Base-by-base conservation (phyloP, 768 basidiomycete species). In the Termitomyces sp. region DNA sequence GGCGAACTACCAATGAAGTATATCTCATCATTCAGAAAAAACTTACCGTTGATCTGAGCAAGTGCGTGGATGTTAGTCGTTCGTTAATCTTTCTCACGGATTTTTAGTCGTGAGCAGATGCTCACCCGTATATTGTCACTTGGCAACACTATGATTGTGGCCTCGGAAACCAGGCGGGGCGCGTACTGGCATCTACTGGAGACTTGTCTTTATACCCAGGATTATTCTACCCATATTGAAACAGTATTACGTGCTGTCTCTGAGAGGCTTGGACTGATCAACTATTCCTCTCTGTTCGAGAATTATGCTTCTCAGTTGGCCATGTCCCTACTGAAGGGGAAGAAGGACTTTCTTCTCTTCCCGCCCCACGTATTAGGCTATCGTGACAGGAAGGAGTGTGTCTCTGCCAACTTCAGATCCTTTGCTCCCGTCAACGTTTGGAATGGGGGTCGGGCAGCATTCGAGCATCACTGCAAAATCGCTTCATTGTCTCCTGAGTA, bases 171-270 rank as follows among this genome's bases (percentile, higher is more conserved):
- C 22, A 81, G 95, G 30, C 84, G 92, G 16, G 89, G 86, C 4
- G 82, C 93, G 1, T 94, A 96, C 67, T 95, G 89, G 86, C 89
- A 96, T 70, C 69, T 98, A 51, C 75, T 98, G 59, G 93, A 95
- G 69, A 81, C 83, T 6, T 82, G 82, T 70, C 65, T 76, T 62
- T 71, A 78, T 61, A 67, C 67, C 58, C 68, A 68, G 59, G 66
- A 54, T 54, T 81, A 81, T 61, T 66, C 71, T 20, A 65, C 61
- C 11, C 79, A 82, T 63, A 75, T 74, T 46, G 72, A 78, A 71
- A 75, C 78, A 8, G 76, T 89, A 41, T 74, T 98, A 39, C 65
- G 65, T 16, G 84, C 84, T 7, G 86, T 89, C 22, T 82, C 91
- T 0, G 68, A 75, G 52, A 78, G 88, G 8, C 76, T 98, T 49